Evolutionary conservation across 805 yeast genomes (phyloP).

Genomic region (Yamadazyma sp.): DNA sequence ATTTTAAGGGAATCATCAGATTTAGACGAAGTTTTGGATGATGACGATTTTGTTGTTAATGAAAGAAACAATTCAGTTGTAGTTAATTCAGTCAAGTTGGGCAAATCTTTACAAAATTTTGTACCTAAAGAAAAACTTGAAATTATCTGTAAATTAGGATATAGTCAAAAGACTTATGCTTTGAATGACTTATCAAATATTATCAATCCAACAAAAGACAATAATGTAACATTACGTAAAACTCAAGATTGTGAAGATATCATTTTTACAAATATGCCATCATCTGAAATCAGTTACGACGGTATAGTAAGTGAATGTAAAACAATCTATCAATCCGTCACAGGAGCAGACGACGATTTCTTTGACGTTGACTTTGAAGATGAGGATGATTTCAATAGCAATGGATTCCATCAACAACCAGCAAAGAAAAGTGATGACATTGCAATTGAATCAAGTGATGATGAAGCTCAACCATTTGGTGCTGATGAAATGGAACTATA

Average conservation of each 20-base stretch:
- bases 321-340: conserved; percentile 68
- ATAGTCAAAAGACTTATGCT: conserved; percentile 34
- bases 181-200: conserved; percentile 38
- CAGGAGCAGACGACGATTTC: conserved; percentile 94
- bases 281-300: conserved; percentile 85
- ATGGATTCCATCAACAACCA: conserved; percentile 15
- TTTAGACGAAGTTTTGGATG: conserved; percentile 48
- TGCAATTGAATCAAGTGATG: conserved; percentile 38
- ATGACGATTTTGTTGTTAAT: conserved; percentile 39
- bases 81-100: conserved; percentile 78
- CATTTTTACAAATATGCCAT: conserved; percentile 59
- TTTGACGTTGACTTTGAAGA: conserved; percentile 96
- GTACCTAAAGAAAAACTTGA: conserved; percentile 70
- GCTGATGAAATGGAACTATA: conserved; percentile 43
- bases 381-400: conserved; percentile 51
- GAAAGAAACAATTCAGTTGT: conserved; percentile 56
- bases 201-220: conserved; percentile 27
- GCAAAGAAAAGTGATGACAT: conserved; percentile 16
- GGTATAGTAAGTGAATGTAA: conserved; percentile 84
- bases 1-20: conserved; percentile 75
- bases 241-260: conserved; percentile 42
- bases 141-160: conserved; percentile 40
- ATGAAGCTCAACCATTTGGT: conserved; percentile 39
- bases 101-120: conserved; percentile 80
- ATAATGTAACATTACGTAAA: conserved; percentile 21